Evolutionary conservation across 2,329 filamentous ascomycete species (phyloP).

Genomic region (Pseudogymnoascus sp.): DNA sequence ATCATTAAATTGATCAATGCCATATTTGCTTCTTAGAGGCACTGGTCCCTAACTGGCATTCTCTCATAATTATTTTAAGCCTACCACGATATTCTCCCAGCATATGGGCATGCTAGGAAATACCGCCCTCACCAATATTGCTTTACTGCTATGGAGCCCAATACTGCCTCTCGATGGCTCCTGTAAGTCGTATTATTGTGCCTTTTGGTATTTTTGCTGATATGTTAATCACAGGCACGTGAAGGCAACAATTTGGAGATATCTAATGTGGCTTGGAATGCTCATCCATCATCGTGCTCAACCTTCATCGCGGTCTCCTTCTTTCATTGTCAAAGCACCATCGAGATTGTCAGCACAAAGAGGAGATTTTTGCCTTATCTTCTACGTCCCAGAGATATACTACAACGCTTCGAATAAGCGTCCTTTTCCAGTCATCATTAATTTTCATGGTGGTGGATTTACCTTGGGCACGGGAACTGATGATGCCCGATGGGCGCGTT

Average conservation of each 20-base stretch:
- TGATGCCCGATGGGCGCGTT: slow-evolving; percentile 52
- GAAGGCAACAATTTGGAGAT: slow-evolving; percentile 27
- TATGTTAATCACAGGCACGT: slow-evolving; percentile 10
- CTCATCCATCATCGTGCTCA: slow-evolving; percentile 26
- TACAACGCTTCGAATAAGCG: slow-evolving; percentile 20
- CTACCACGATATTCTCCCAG: too few species aligned
- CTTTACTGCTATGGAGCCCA: neutral
- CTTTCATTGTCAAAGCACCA: slow-evolving; percentile 27
- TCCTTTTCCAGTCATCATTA: slow-evolving; percentile 48
- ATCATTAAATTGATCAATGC: neutral
- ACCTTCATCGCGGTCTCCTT: slow-evolving; percentile 23
- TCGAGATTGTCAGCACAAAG: slow-evolving; percentile 22
- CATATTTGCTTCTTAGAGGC: neutral
- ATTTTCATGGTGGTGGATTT: slow-evolving; percentile 62
- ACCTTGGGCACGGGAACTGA: slow-evolving; percentile 55
- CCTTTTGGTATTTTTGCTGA: neutral
- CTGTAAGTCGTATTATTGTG: neutral
- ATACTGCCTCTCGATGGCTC: neutral
- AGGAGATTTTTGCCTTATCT: slow-evolving; percentile 32
- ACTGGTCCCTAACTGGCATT: neutral
- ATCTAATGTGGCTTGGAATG: slow-evolving; percentile 29
- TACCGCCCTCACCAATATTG: neutral
- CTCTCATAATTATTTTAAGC: neutral
- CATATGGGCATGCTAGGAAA: neutral
- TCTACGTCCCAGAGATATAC: slow-evolving; percentile 37